A percentile compares a stretch with the other conserved stretches of the same genome.
Conservation (phyloP, 2,329 filamentous ascomycete species). For the Helminthosporium solani region DNA sequence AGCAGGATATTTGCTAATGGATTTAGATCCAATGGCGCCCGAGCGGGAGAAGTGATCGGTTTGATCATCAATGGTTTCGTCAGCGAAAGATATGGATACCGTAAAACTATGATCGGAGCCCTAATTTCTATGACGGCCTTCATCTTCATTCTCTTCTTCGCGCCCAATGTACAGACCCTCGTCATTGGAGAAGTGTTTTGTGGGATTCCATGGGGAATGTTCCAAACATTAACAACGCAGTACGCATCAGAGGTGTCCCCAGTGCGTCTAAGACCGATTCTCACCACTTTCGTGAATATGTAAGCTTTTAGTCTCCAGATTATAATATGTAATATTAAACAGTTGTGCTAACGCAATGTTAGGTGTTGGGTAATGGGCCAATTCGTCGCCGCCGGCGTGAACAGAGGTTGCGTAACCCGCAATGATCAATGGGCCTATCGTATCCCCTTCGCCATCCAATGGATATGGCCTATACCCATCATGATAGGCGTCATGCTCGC, state of each 20-base stretch:
- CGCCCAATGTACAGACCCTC: constrained; percentile 29
- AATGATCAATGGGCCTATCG: constrained; percentile 67
- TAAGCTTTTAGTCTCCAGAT: constrained; percentile 9
- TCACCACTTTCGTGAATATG: constrained; percentile 67
- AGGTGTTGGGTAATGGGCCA: constrained; percentile 71
- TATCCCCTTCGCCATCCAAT: constrained; percentile 67
- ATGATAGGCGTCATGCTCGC: constrained; percentile 65
- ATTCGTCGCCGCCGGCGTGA: constrained; percentile 68
- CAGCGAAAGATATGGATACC: constrained; percentile 47
- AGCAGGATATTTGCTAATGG: background rate
- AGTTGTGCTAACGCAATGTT: background rate
- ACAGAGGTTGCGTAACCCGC: constrained; percentile 64
- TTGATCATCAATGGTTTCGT: constrained; percentile 48
- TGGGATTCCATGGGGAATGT: constrained; percentile 49
- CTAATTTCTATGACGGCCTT: constrained; percentile 44
- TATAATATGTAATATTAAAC: no score
- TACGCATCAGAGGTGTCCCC: constrained; percentile 64
- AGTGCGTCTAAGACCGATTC: constrained; percentile 59
- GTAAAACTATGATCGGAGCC: constrained; percentile 46
- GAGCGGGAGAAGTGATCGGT: constrained; percentile 46
- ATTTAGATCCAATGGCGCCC: constrained; percentile 44
- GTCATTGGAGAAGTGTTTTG: constrained; percentile 48
- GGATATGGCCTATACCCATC: constrained; percentile 71
- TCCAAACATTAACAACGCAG: constrained; percentile 48
- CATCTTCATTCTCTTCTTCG: constrained; percentile 50